phyloP scores from a whole-genome alignment of 2,329 filamentous ascomycete species.

The Fonsecaea monophora region DNA sequence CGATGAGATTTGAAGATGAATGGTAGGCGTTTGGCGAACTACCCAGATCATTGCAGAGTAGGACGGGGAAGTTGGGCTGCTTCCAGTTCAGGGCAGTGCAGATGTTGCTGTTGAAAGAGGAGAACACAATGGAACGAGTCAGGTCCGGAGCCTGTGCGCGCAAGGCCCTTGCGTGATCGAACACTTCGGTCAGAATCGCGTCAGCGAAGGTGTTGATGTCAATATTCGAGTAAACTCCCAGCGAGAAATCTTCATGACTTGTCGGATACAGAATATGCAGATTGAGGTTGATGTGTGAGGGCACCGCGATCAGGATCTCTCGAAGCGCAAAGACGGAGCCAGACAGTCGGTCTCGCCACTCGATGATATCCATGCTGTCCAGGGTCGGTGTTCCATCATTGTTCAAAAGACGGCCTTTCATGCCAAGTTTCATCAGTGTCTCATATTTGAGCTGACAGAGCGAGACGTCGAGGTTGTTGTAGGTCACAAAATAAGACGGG shows the following conservation, averaged over 20 bases:
- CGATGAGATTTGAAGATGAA: conserved; percentile 43
- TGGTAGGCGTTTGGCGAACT: conserved; percentile 55
- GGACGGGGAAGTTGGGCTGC: conserved; percentile 94
- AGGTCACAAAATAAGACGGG: conserved; percentile 80
- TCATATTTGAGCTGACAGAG: conserved; percentile 77
- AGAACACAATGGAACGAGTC: conserved; percentile 89
- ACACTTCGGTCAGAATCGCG: conserved; percentile 80
- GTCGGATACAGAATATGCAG: conserved; percentile 91
- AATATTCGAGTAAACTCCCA: conserved; percentile 74
- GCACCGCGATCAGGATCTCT: conserved; percentile 77
- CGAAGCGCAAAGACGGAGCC: conserved; percentile 79
- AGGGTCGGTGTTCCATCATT: conserved; percentile 45
- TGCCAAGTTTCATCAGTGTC: conserved; percentile 33
- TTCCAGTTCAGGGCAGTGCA: conserved; percentile 99
- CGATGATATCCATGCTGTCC: conserved; percentile 31
- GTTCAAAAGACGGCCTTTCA: conserved; percentile 52
- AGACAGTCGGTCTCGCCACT: conserved; percentile 70
- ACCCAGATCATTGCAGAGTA: conserved; percentile 92
- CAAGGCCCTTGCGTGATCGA: conserved; percentile 81
- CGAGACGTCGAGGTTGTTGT: conserved; percentile 79
- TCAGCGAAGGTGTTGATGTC: conserved; percentile 90
- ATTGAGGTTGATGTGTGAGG: conserved; percentile 82
- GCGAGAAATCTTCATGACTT: conserved; percentile 70
- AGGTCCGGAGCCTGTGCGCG: conserved; percentile 71
- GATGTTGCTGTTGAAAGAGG: conserved; percentile 86